These are phyloP conservation scores for Penicillium crustosum DNA, from an alignment of 2,329 filamentous ascomycete species.

Conservation along the genomic window DNA sequence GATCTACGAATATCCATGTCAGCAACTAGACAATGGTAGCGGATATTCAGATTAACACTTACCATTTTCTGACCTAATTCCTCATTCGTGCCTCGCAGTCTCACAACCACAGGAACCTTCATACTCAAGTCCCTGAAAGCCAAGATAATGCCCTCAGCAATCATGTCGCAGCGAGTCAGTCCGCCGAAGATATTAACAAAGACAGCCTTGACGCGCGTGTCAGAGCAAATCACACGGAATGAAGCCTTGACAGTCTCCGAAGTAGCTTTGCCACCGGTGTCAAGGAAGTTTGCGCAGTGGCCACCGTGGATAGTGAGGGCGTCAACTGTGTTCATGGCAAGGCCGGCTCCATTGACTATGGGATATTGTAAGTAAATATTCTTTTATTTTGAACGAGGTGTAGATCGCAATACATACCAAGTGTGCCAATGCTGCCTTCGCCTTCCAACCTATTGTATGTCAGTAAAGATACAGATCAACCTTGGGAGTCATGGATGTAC, in stretches of 20 bases:
- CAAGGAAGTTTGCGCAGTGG: constrained; percentile 76
- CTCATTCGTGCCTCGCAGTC: constrained; percentile 74
- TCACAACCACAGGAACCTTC: constrained; percentile 71
- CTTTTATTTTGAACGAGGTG: not conserved
- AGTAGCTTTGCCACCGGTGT: constrained; percentile 87
- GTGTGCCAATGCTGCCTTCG: constrained; percentile 68
- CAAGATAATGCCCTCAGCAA: constrained; percentile 70
- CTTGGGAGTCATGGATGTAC: too few species aligned
- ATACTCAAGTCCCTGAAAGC: constrained; percentile 69
- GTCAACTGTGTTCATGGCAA: constrained; percentile 90
- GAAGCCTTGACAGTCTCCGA: constrained; percentile 74
- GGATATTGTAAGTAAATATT: not conserved
- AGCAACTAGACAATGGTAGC: constrained; percentile 5
- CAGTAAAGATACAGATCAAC: not conserved
- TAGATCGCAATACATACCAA: constrained; percentile 44
- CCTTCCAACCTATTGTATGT: constrained; percentile 44
- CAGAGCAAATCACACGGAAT: constrained; percentile 71
- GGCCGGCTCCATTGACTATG: constrained; percentile 77
- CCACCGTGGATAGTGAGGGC: constrained; percentile 69
- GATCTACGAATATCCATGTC: constrained; percentile 47
- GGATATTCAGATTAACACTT: constrained; percentile 20
- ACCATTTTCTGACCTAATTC: constrained; percentile 65
- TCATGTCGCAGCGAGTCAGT: constrained; percentile 75
- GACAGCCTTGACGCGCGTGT: constrained; percentile 69
- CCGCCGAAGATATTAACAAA: constrained; percentile 73